Evolutionary conservation across 768 basidiomycete genomes (phyloP), one percentile per base, ranked within the genome.

Genomic region (Rhizopogon rudus): DNA sequence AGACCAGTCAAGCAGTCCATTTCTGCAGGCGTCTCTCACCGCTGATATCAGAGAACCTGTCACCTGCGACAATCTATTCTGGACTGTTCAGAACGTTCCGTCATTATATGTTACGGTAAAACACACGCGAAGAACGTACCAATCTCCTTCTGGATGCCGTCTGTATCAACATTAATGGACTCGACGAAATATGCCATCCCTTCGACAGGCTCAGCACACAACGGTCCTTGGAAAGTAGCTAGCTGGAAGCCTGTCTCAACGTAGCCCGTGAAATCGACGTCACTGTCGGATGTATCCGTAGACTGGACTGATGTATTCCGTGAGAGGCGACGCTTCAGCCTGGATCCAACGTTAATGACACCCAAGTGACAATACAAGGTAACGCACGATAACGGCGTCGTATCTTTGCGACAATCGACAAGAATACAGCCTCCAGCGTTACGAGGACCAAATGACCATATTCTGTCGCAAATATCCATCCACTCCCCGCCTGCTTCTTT

Each of bases 161-260:
- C 80, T 48, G 63, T 63, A 60, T 93, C 82, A 20, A 92, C 74
- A 13, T 81, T 77, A 3, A 98, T 73, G 28, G 74, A 76, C 66
- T 98, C 94, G 1, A 98, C 80, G 57, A 96, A 91, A 73, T 88
- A 98, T 0, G 86, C 92, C 75, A 99, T 74, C 0, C 96, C 96
- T 60, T 95, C 88, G 7, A 98, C 84, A 2, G 97, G 97, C 68
- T 99, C 97, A 6, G 87, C 88, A 61, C 97, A 98, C 17, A 99
- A 71, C 12, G 97, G 96, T 0, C 97, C 97, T 70, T 95, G 93
- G 67, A 93, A 88, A 1, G 88, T 88, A 0, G 93, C 95, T 45
- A 98, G 80, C 71, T 97, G 95, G 72, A 99, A 99, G 2, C 95
- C 96, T 4, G 87, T 88, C 67, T 98, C 94, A 31, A 98, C 77